Base-by-base conservation (phyloP, 768 basidiomycete genomes). In the Pholiota molesta region DNA sequence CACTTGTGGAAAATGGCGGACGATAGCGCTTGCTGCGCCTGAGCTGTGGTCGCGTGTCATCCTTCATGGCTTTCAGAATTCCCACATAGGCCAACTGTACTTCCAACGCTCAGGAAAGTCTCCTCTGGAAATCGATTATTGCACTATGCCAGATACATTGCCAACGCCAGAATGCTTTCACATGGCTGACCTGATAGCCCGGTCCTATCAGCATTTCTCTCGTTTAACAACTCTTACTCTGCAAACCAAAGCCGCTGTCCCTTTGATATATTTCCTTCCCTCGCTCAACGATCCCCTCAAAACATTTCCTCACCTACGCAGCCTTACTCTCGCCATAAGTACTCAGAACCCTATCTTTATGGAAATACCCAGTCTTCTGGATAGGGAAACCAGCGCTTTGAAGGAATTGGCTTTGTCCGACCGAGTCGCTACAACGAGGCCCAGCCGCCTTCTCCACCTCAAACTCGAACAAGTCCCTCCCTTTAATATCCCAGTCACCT, bases 1-100 rank as follows among this genome's bases (percentile, higher is more conserved):
- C 58, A 81, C 84, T 29, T 85, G 79, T 66, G 75, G 71, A 52
- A 74, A 73, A 60, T 87, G 85, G 85, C 80, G 85, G 16, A 67
- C 65, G 29, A 71, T 84, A 29, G 77, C 78, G 5, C 71, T 86
- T 21, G 64, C 69, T 17, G 79, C 79, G 6, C 74, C 83, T 3
- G 58, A 65, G 7, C 74, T 86, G 19, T 87, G 85, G 85, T 73
- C 79, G 7, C 65, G 61, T 23, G 59, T 72, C 45, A 29, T 65
- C 40, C 55, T 70, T 17, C 67, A 62, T 28, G 68, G 67, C 5
- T 69, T 64, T 45, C 33, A 42, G 37, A 63, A 63, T 3, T 51
- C 45, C 8, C 59, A 64, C 29, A 21, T 65, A 6, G 21, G 59
- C 14, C 61, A 52, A 40, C 52, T 68, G 17, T 81, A 77, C 62